Conservation (phyloP, 768 basidiomycete species). For the Lyophyllum atratum region DNA sequence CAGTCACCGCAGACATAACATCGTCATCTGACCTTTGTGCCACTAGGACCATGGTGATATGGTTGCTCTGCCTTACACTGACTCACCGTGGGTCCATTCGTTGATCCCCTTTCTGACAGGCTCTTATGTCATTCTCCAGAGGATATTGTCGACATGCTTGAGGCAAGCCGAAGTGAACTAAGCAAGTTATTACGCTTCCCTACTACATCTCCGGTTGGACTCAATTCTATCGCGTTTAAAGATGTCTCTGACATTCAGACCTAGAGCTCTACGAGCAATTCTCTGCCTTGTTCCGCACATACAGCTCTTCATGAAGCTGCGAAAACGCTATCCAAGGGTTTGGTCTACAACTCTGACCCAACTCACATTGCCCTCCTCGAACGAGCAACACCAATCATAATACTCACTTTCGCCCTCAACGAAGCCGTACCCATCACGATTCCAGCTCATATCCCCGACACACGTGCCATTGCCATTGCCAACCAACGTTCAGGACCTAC, state of each 20-base stretch:
- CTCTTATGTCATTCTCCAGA: conserved; percentile 19
- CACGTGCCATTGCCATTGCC: conserved; percentile 44
- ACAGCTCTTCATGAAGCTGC: neutral
- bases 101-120: neutral
- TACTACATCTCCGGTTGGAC: conserved; percentile 22
- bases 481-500: conserved; percentile 53
- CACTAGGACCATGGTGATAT: conserved; percentile 34
- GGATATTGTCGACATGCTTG: conserved; percentile 36
- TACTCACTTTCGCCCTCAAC: conserved; percentile 53
- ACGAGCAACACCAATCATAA: conserved; percentile 47
- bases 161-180: conserved; percentile 40
- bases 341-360: conserved; percentile 5
- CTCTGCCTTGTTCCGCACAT: neutral
- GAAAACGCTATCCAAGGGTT: neutral
- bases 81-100: conserved; percentile 35
- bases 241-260: neutral
- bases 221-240: neutral
- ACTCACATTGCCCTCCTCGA: conserved; percentile 31
- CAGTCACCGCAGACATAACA: conserved; percentile 4
- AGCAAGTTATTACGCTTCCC: conserved; percentile 44
- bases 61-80: conserved; percentile 42
- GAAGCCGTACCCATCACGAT: conserved; percentile 44
- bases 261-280: neutral
- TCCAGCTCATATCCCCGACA: conserved; percentile 53
- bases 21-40: conserved; percentile 13